Evolutionary conservation across 2,329 filamentous ascomycete genomes (phyloP).

Genomic region (Scytalidium lignicola): DNA sequence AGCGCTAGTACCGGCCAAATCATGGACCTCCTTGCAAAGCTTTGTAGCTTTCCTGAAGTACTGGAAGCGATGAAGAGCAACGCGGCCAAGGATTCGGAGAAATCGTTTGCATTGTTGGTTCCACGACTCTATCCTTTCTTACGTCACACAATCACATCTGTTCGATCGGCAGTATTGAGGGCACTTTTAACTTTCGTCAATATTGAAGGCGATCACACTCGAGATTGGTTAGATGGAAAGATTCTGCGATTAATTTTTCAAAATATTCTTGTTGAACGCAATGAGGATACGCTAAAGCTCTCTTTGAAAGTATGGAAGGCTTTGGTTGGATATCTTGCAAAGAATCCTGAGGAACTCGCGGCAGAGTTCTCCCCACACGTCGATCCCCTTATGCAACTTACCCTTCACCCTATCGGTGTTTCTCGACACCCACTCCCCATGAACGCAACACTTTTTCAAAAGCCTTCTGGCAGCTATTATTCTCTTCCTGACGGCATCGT

Average conservation of each 20-base stretch:
- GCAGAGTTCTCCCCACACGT: constrained; percentile 71
- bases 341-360: constrained; percentile 59
- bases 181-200: constrained; percentile 90
- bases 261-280: constrained; percentile 89
- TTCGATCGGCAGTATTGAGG: constrained; percentile 87
- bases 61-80: constrained; percentile 90
- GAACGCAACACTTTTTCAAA: constrained; percentile 84
- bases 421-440: constrained; percentile 87
- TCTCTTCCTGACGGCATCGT: constrained; percentile 44
- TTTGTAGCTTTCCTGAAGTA: constrained; percentile 91
- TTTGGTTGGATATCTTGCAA: constrained; percentile 62
- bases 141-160: constrained; percentile 93
- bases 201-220: constrained; percentile 71
- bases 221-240: constrained; percentile 88
- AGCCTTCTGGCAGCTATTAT: constrained; percentile 85
- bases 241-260: constrained; percentile 88
- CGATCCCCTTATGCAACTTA: constrained; percentile 75
- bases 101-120: constrained; percentile 88
- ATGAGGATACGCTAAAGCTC: constrained; percentile 73
- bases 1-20: constrained; percentile 97
- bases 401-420: constrained; percentile 87
- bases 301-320: constrained; percentile 86
- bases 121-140: constrained; percentile 94
- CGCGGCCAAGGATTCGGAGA: constrained; percentile 73
- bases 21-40: constrained; percentile 94